phyloP scores from a whole-genome alignment of 2,329 filamentous ascomycete species.

The Bipolaris sorokiniana region DNA sequence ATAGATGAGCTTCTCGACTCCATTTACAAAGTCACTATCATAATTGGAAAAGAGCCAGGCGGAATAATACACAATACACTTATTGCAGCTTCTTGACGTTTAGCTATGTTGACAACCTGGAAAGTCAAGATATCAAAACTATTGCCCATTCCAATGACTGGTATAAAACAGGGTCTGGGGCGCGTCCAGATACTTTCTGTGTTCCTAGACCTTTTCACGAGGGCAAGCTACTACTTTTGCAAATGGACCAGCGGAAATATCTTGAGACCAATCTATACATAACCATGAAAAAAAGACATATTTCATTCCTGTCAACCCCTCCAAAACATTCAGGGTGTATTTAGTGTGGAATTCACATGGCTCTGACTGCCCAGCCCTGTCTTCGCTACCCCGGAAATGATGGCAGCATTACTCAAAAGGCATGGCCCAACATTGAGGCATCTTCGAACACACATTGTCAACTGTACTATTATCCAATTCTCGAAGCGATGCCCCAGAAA shows the following conservation, averaged over 20 bases:
- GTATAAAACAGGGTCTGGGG: too few relatives aligned
- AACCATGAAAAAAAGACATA: accelerated
- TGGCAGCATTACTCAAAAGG: conserved; percentile 11
- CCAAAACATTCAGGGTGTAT: neutral
- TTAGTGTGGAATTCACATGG: conserved; percentile 3
- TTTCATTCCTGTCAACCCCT: neutral
- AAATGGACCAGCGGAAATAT: conserved; percentile 4
- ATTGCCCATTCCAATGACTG: neutral
- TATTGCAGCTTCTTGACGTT: neutral
- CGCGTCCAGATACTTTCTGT: neutral
- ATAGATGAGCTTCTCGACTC: neutral
- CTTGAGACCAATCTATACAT: conserved; percentile 11
- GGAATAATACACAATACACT: conserved; percentile 1
- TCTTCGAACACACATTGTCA: conserved; percentile 13
- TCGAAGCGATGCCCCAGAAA: neutral
- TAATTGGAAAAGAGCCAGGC: conserved; percentile 5
- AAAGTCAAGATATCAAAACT: conserved; percentile 8
- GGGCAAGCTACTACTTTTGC: neutral
- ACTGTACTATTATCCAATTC: neutral
- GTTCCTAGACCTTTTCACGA: neutral
- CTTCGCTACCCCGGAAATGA: neutral
- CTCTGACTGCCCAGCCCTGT: conserved; percentile 15
- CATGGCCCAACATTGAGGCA: conserved; percentile 18
- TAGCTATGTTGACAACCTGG: neutral
- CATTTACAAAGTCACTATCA: neutral